A percentile compares a stretch with the other conserved stretches of the same genome.
These are phyloP conservation scores for Syzygium malaccense DNA, from an alignment of 441 rosid genomes.

Conservation along the genomic window DNA sequence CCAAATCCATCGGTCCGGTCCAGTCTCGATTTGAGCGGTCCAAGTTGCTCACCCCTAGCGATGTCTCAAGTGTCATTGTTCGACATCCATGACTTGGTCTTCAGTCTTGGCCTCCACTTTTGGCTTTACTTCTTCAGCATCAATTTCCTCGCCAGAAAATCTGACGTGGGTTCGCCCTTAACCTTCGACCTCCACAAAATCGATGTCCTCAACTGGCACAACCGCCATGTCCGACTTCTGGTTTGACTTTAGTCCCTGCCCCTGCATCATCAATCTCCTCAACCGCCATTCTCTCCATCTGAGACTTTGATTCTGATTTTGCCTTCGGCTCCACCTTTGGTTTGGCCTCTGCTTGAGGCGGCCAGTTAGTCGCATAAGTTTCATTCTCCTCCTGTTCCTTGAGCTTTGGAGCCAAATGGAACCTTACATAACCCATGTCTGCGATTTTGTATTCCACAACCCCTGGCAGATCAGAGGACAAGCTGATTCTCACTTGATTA, in stretches of 20 bases:
- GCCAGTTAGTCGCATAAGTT: neutral
- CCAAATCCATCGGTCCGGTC: no score
- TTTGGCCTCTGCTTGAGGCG: neutral
- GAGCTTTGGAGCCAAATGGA: conserved; percentile 83
- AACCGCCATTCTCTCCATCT: neutral
- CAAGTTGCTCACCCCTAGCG: no score
- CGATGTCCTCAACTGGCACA: neutral
- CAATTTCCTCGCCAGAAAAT: neutral
- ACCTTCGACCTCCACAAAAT: neutral
- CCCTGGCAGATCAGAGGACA: conserved; percentile 79
- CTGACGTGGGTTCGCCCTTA: no score
- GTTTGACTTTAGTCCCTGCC: no score
- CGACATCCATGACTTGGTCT: neutral
- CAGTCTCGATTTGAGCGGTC: no score
- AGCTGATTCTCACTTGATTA: conserved; percentile 57
- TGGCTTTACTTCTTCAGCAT: neutral
- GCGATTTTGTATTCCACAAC: conserved; percentile 94
- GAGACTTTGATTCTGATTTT: neutral
- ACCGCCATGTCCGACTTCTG: no score
- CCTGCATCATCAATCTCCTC: no score
- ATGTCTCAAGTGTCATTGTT: neutral
- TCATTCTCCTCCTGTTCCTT: conserved; percentile 61
- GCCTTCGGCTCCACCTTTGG: neutral
- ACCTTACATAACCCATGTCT: conserved; percentile 83
- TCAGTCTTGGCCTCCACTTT: neutral